Conservation (phyloP, 2,329 filamentous ascomycete genomes). For the Fusarium brevicatenulatum region DNA sequence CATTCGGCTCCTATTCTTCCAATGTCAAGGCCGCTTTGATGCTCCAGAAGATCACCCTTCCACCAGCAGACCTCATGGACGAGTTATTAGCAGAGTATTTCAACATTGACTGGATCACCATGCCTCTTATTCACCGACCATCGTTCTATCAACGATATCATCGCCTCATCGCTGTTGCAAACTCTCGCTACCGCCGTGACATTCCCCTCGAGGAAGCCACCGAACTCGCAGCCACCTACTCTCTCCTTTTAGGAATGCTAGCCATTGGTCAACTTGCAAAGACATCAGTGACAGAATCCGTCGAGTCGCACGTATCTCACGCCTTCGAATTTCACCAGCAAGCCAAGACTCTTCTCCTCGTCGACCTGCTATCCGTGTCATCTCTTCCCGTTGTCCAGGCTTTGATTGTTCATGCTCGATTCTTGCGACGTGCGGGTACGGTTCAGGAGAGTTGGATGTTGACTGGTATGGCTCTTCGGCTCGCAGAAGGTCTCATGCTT, state of each 20-base stretch:
- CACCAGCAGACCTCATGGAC: conserved; percentile 42
- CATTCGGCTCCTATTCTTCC: conserved; percentile 45
- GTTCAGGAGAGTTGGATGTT: conserved; percentile 41
- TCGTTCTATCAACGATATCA: conserved; percentile 43
- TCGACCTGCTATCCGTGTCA: conserved; percentile 35
- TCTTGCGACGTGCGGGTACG: conserved; percentile 33
- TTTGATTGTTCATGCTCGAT: conserved; percentile 38
- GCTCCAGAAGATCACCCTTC: conserved; percentile 43
- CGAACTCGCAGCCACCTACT: conserved; percentile 41
- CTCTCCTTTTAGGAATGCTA: conserved; percentile 41
- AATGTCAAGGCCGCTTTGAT: conserved; percentile 42
- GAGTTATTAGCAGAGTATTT: conserved; percentile 42
- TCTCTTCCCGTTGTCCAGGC: conserved; percentile 42
- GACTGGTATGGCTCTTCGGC: conserved; percentile 38
- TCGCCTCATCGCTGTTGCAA: conserved; percentile 42
- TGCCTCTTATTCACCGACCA: conserved; percentile 40
- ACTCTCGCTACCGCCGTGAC: conserved; percentile 43
- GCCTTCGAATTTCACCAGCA: conserved; percentile 42
- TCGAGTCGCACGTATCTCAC: conserved; percentile 6
- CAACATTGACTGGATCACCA: conserved; percentile 39
- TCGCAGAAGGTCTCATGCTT: conserved; percentile 41
- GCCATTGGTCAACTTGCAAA: conserved; percentile 41
- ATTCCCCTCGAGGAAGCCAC: conserved; percentile 42
- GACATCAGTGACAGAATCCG: background rate
- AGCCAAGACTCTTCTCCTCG: conserved; percentile 36